These are phyloP conservation scores for Apiospora arundinis DNA, from an alignment of 2,329 filamentous ascomycete species.

Conservation along the genomic window DNA sequence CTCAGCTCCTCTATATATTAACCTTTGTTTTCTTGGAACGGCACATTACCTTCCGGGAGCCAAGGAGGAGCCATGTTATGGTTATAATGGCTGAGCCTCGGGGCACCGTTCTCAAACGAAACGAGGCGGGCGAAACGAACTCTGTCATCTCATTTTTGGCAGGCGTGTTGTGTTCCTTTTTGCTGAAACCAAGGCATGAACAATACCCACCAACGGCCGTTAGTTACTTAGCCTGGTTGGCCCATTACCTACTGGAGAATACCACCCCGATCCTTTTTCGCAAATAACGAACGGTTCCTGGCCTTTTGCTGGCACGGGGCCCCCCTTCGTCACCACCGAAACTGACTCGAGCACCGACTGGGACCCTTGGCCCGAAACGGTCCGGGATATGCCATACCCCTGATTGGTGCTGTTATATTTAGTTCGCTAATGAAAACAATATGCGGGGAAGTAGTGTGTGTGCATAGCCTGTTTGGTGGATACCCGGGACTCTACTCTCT, in stretches of 20 bases:
- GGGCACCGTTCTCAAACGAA: not conserved
- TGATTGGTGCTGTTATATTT: conserved; percentile 15
- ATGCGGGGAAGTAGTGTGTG: conserved; percentile 1
- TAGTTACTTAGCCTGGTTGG: not conserved
- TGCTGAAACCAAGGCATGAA: conserved; percentile 6
- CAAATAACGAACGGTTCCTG: not conserved
- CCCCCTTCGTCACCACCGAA: not conserved
- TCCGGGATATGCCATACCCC: not conserved
- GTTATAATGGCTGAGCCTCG: too few species aligned
- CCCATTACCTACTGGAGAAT: not conserved
- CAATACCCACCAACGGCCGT: not conserved
- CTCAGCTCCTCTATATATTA: not conserved
- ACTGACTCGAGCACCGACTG: not conserved
- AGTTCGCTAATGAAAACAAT: not conserved
- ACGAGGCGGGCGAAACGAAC: not conserved
- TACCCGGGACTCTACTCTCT: not conserved
- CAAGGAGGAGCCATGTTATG: too few species aligned
- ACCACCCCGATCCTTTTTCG: not conserved
- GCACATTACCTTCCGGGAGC: not conserved
- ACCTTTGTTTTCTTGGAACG: not conserved
- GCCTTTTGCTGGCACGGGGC: not conserved
- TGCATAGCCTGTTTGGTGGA: conserved; percentile 9
- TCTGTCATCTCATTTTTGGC: not conserved
- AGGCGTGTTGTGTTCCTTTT: not conserved
- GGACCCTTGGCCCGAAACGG: conserved; percentile 9